Conservation (phyloP, 345 rosid genomes). For the Xanthoceras sorbifolium region DNA sequence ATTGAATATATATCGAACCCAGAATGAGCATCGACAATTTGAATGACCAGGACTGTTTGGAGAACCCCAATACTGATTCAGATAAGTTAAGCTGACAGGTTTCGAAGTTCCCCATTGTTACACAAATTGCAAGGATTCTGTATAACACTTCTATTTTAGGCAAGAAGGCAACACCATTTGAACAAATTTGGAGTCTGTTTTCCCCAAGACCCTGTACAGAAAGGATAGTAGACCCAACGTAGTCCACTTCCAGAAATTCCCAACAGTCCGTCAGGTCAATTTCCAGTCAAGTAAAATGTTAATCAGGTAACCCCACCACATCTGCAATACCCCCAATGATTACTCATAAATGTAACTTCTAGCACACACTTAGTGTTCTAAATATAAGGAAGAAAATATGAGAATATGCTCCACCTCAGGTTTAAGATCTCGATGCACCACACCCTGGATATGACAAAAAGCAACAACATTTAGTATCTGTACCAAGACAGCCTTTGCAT, state of each 20-base stretch:
- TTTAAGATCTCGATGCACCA: conserved; percentile 95
- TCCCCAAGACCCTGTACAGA: neutral
- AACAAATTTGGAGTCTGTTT: conserved; percentile 2
- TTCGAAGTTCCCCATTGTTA: neutral
- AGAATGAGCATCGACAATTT: neutral
- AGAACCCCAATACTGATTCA: neutral
- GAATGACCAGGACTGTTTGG: neutral
- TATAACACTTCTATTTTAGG: neutral
- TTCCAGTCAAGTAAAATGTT: neutral
- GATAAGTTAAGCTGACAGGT: conserved; percentile 1
- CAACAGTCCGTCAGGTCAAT: neutral
- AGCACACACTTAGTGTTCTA: conserved; percentile 4
- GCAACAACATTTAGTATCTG: conserved; percentile 87
- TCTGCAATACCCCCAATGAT: neutral
- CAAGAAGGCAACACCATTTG: neutral
- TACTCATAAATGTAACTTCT: conserved; percentile 1
- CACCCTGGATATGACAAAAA: conserved; percentile 96
- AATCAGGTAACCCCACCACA: neutral
- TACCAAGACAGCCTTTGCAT: conserved; percentile 78
- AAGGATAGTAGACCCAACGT: conserved; percentile 7
- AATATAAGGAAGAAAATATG: conserved; percentile 13
- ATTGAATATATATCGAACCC: neutral
- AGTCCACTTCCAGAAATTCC: neutral
- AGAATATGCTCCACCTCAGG: conserved; percentile 69
- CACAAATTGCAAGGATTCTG: neutral